Evolutionary conservation across 2,329 filamentous ascomycete species (phyloP).

Genomic region (Achaetomium macrosporum): DNA sequence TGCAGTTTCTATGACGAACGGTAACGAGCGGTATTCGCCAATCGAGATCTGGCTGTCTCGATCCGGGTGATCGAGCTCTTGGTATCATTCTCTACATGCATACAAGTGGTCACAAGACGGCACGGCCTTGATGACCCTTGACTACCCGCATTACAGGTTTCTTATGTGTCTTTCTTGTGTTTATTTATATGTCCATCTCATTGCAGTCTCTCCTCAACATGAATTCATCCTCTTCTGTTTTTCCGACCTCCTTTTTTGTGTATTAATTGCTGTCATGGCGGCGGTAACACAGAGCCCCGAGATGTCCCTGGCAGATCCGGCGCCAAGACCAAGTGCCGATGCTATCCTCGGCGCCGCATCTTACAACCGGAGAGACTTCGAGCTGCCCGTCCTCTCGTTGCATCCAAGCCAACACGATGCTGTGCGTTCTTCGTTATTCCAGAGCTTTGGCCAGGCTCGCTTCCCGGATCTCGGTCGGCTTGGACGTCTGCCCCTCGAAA

Average conservation of each 20-base stretch:
- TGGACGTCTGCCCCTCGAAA: slow-evolving; percentile 12
- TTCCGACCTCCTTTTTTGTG: not conserved
- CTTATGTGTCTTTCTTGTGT: not conserved
- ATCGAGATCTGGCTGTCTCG: not conserved
- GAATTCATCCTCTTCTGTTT: not conserved
- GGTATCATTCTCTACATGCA: not conserved
- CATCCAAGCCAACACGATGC: slow-evolving; percentile 11
- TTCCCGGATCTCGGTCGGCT: slow-evolving; percentile 8
- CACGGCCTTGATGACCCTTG: not conserved
- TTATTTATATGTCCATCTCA: not conserved
- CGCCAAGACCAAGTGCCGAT: slow-evolving; percentile 4
- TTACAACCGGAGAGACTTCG: slow-evolving; percentile 9
- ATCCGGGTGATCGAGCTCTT: not conserved
- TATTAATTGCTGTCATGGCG: not conserved
- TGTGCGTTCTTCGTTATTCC: slow-evolving; percentile 9
- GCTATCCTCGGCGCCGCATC: slow-evolving; percentile 10
- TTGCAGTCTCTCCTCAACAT: not conserved
- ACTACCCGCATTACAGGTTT: slow-evolving; percentile 1
- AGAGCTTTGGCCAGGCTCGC: not conserved
- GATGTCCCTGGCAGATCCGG: not conserved
- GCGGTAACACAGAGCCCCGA: not conserved
- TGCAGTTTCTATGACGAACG: not conserved
- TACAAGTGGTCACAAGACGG: slow-evolving; percentile 6
- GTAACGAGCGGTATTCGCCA: slow-evolving; percentile 7
- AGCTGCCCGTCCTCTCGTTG: slow-evolving; percentile 9